Percentiles rank a stretch among this genome's conserved stretches.
Evolutionary conservation across 1,284 basidiomycete genomes (phyloP).

Genomic region (Psilocybe mexicana): DNA sequence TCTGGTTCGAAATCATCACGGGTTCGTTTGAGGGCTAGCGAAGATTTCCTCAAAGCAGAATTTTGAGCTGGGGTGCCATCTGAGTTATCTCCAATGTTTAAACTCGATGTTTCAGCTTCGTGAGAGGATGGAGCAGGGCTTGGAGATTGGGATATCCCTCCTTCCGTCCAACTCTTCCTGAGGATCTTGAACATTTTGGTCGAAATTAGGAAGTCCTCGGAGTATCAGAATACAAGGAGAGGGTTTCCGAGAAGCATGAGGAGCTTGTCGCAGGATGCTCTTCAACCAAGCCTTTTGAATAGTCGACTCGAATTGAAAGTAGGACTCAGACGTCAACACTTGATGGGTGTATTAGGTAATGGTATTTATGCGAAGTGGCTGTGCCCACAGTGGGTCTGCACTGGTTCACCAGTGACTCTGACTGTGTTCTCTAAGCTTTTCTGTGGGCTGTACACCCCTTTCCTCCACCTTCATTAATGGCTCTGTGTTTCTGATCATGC

Average conservation of each 20-base stretch:
- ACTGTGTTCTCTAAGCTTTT: no score
- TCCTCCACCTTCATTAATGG: background rate
- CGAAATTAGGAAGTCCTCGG: background rate
- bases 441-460: background rate
- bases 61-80: background rate
- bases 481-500: slow-evolving; percentile 1
- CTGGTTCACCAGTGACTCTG: no score
- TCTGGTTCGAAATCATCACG: slow-evolving; percentile 22
- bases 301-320: no score
- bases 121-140: slow-evolving; percentile 14
- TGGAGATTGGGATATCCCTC: slow-evolving; percentile 10
- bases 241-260: no score
- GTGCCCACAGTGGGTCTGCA: no score
- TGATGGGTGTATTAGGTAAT: background rate
- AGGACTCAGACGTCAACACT: no score
- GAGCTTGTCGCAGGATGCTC: background rate
- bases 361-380: background rate
- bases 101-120: background rate
- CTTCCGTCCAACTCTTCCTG: slow-evolving; percentile 51
- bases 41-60: background rate
- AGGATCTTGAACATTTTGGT: slow-evolving; percentile 52
- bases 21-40: slow-evolving; percentile 18
- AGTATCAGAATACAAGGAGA: background rate
- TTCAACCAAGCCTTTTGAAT: background rate
- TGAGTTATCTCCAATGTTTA: background rate